Evolutionary conservation across 2,329 filamentous ascomycete species (phyloP), one percentile per base, ranked within the genome.

Genomic region (Pseudomassariella vexata): DNA sequence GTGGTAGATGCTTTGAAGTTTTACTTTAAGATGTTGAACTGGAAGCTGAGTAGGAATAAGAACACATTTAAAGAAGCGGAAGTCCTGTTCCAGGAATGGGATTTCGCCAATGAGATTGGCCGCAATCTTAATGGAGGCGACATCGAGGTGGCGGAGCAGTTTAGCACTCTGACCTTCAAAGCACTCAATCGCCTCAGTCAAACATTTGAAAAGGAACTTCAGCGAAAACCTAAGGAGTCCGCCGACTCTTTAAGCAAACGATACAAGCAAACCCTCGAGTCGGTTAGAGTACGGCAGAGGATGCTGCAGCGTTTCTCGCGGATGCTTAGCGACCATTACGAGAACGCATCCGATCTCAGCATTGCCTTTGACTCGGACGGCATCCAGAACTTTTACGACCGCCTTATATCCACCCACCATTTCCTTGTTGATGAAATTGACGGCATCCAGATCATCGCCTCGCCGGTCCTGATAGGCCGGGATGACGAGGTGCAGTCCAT

Each of bases 41-140:
- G 89, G 87, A 96, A 96, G 59, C 68, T 98, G 32, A 89, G 85
- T 47, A 86, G 88, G 35, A 96, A 96, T 66, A 96, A 95, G 58
- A 98, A 96, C 62, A 95, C 89, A 0, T 98, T 98, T 73, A 96
- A 96, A 55, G 92, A 98, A 58, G 92, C 92, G 6, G 92, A 98
- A 66, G 83, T 98, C 42, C 65, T 98, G 28, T 94, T 95, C 54
- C 88, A 95, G 50, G 92, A 98, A 60, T 98, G 92, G 92, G 87
- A 88, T 36, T 96, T 96, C 51, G 94, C 85, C 32, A 96, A 96
- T 50, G 81, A 89, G 48, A 86, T 98, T 35, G 92, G 90, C 17
- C 78, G 85, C 29, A 84, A 92, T 54, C 73, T 98, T n/a, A 82
- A 94, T 46, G 85, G 86, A 19, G 94, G 92, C 40, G 88, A 96